Base-by-base conservation (phyloP, 2,329 filamentous ascomycete genomes). In the Sporothrix globosa region DNA sequence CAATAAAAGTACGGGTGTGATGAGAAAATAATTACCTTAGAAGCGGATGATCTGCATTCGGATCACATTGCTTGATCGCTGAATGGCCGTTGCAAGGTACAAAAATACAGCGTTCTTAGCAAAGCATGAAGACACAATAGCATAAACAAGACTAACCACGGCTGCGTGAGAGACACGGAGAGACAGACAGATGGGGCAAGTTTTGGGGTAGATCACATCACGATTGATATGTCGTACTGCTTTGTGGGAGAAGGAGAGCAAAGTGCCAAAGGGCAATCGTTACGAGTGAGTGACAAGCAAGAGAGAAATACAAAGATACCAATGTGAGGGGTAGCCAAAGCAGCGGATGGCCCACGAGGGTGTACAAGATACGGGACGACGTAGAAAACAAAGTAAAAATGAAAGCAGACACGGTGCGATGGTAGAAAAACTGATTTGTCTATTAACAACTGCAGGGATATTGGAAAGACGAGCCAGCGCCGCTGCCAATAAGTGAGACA, bases 141-240 rank as follows among this genome's bases (percentile, higher is more conserved):
- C 41, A 50, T 41, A 27, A n/a, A 27, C 30, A 67, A 39, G 19
- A 41, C 19, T 27, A 48, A 56, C 65, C 56, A 67, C 63, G n/a
- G 21, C 65, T n/a, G 34, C 50, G 63, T 34, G 21, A 58, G 66
- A 67, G 50, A 56, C 66, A 68, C 66, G 66, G 66, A 68, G 66
- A 68, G 46, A 56, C 50, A 68, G 46, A 48, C 65, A 19, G 17
- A 30, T 24, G 21, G 9, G 52, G 66, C 17, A 68, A 56, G 50
- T 48, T 2, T 58, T 41, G 39, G 17, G 52, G 39, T 11, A 39
- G 66, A 58, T 58, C 66, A 34, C 34, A 65, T 52, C 27, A 66
- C 27, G 14, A 41, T 3, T 44, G 63, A 53, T 19, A 67, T 41
- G 21, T 48, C 30, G 53, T 24, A 4, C 44, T 17, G 21, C 14